phyloP scores from a whole-genome alignment of 2,329 filamentous ascomycete species.

The Epichloe sibirici region DNA sequence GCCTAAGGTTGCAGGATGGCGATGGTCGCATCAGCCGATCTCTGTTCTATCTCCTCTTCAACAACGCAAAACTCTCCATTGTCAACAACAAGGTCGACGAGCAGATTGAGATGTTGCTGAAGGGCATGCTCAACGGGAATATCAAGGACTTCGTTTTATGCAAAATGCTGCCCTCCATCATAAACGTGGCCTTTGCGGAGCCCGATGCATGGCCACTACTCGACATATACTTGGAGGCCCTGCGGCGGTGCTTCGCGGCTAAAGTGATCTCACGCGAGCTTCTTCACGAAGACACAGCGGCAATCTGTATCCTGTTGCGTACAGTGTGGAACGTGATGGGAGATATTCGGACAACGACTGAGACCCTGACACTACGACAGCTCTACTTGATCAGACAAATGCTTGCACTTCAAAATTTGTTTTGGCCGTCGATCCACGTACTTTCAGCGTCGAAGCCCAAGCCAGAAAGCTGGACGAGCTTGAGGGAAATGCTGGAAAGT shows the following conservation, averaged over 20 bases:
- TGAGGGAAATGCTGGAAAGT: conserved; percentile 9
- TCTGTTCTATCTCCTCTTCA: conserved; percentile 45
- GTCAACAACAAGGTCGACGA: conserved; percentile 34
- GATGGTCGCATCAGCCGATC: conserved; percentile 34
- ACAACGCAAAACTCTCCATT: conserved; percentile 44
- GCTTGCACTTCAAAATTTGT: conserved; percentile 16
- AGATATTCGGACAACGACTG: conserved; percentile 10
- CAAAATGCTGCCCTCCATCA: conserved; percentile 42
- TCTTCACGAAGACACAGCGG: conserved; percentile 18
- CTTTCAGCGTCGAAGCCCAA: conserved; percentile 8
- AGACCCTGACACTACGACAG: conserved; percentile 11
- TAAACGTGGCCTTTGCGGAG: conserved; percentile 25
- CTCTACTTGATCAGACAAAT: conserved; percentile 19
- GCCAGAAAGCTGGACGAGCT: conserved; percentile 10
- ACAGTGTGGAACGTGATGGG: conserved; percentile 18
- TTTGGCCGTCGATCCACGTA: conserved; percentile 19
- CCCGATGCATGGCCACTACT: conserved; percentile 34
- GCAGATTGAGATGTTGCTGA: conserved; percentile 32
- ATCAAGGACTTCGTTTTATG: conserved; percentile 36
- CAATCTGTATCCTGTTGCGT: conserved; percentile 22
- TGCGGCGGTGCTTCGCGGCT: conserved; percentile 24
- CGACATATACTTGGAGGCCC: conserved; percentile 35
- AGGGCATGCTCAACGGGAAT: conserved; percentile 33
- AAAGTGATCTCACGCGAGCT: conserved; percentile 26
- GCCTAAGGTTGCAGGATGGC: conserved; percentile 39